Evolutionary conservation across 2,329 filamentous ascomycete species (phyloP), one percentile per base, ranked within the genome.

Genomic region (Colletotrichum truncatum): DNA sequence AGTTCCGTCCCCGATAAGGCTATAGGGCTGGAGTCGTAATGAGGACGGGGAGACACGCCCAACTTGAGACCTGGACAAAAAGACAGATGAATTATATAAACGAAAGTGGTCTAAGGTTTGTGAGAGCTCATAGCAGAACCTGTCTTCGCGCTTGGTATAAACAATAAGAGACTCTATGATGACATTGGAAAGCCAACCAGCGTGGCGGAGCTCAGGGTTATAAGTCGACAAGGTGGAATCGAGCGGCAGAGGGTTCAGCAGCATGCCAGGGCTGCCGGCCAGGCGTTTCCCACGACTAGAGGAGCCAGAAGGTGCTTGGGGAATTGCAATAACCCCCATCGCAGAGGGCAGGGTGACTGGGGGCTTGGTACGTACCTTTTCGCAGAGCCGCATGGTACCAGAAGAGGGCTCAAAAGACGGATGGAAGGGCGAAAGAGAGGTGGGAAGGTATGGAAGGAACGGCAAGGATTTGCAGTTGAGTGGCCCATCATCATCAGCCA

Each of bases 141-240:
- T 23, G n/a, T n/a, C 34, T 51, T 36, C 11, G 25, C 26, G 12
- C 30, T 36, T 45, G 28, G 34, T 23, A 18, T 55, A 30, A 34
- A 56, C 21, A 54, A 1, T 11, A 38, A 34, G 36, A 55, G 46
- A 38, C 49, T 30, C 14, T 21, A 51, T 39, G 21, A 25, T 41
- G 49, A 30, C 63, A 38, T 54, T 36, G 32, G 14, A 39, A n/a
- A 63, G 12, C 41, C 45, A 48, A 30, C 16, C 36, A 41, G 8
- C 12, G 57, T 55, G 62, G 62, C 62, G 36, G 51, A 49, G 49
- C 49, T 28, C 9, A 32, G 32, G 54, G 48, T 57, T 66, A 66
- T 63, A 66, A 66, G 41, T 61, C 48, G 21, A 30, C 16, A 25
- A 43, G 49, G 34, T 39, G 30, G 21, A 38, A 21, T 48, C 18